These are phyloP conservation scores for Lyophyllum shimeji DNA, from an alignment of 768 basidiomycete species.

Conservation along the genomic window DNA sequence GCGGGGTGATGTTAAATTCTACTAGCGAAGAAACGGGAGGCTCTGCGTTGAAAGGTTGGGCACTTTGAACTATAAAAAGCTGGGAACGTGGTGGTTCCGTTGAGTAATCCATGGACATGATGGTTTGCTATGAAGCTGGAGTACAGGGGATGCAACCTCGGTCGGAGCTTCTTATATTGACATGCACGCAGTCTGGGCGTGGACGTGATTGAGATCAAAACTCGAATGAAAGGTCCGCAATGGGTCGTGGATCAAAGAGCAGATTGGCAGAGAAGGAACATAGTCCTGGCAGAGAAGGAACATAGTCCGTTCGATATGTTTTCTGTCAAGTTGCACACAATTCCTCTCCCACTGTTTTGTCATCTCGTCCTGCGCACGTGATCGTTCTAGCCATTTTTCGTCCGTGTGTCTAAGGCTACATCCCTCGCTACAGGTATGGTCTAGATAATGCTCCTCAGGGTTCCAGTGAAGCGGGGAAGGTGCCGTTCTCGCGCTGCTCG, in stretches of 20 bases:
- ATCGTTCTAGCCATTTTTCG: constrained; percentile 14
- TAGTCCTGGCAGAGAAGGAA: too few relatives aligned
- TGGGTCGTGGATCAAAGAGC: background rate
- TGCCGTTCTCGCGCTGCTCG: constrained; percentile 90
- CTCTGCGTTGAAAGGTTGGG: constrained; percentile 70
- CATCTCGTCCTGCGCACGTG: constrained; percentile 11
- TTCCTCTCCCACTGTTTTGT: background rate
- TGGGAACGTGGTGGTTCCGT: constrained; percentile 50
- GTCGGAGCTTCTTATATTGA: constrained; percentile 13
- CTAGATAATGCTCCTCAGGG: constrained; percentile 28
- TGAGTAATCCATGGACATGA: constrained; percentile 49
- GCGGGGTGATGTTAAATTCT: constrained; percentile 60
- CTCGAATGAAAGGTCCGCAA: background rate
- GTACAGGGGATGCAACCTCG: background rate
- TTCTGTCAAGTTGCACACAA: background rate
- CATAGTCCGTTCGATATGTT: too few relatives aligned
- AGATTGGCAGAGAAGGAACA: background rate
- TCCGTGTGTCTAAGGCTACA: background rate
- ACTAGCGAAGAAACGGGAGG: constrained; percentile 54
- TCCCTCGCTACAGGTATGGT: background rate
- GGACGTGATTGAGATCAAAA: background rate
- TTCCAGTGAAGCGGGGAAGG: constrained; percentile 91
- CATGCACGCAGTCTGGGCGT: background rate
- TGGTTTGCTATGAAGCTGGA: constrained; percentile 14
- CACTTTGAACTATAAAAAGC: constrained; percentile 41